Conservation (phyloP, 2,329 filamentous ascomycete species). For the Talaromyces sp. region DNA sequence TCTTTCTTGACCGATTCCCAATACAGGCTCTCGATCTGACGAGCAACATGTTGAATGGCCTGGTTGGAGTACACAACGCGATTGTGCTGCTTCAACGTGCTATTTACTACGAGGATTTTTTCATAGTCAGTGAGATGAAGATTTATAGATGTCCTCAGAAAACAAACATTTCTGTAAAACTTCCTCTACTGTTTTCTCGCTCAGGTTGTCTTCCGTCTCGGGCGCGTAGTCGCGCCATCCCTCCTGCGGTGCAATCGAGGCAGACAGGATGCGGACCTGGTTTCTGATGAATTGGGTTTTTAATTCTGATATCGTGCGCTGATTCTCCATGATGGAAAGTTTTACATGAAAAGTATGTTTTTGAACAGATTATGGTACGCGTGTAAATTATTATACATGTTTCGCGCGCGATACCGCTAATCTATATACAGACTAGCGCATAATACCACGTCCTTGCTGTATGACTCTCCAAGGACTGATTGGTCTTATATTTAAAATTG, state of each 20-base stretch:
- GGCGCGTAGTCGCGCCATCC: slow-evolving; percentile 40
- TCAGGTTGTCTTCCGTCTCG: slow-evolving; percentile 39
- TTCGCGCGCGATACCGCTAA: neutral
- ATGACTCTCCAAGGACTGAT: neutral
- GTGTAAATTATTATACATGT: neutral
- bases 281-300: slow-evolving; percentile 47
- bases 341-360: slow-evolving; percentile 1
- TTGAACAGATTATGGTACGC: neutral
- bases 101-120: slow-evolving; percentile 44
- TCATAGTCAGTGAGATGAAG: neutral
- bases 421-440: slow-evolving; percentile 3
- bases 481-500: too few relatives aligned
- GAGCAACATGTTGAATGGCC: slow-evolving; percentile 50
- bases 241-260: slow-evolving; percentile 42
- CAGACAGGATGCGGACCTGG: slow-evolving; percentile 48
- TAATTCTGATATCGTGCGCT: slow-evolving; percentile 43
- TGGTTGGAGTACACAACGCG: slow-evolving; percentile 49
- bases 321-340: slow-evolving; percentile 29
- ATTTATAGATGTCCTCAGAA: neutral
- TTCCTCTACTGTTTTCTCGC: slow-evolving; percentile 45
- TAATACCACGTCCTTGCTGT: too few relatives aligned
- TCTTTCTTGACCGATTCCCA: slow-evolving; percentile 44
- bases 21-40: slow-evolving; percentile 51
- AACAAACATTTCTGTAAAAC: slow-evolving; percentile 45
- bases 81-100: slow-evolving; percentile 46